Evolutionary conservation across 768 basidiomycete genomes (phyloP).

Genomic region (Lactarius evosmus): DNA sequence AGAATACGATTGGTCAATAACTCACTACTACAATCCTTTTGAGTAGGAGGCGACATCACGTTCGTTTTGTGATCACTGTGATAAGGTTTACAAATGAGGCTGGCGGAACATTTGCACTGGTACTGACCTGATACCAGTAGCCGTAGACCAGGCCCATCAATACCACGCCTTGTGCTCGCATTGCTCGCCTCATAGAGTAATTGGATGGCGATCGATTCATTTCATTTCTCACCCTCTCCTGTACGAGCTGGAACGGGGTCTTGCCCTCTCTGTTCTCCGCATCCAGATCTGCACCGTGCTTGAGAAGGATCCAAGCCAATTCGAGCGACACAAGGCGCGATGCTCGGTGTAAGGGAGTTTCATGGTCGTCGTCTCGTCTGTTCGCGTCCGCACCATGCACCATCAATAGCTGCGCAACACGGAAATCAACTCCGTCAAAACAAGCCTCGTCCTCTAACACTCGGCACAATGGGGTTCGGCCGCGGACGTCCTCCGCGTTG

Average conservation of each 20-base stretch:
- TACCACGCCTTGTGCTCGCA: too few relatives aligned
- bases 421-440: neutral
- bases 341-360: neutral
- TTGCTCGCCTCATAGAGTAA: too few relatives aligned
- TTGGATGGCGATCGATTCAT: neutral
- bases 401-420: neutral
- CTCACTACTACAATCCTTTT: too few relatives aligned
- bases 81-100: too few relatives aligned
- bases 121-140: too few relatives aligned
- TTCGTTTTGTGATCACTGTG: too few relatives aligned
- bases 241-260: neutral
- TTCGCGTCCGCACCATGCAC: neutral
- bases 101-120: too few relatives aligned
- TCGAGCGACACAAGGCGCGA: neutral
- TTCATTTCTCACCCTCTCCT: neutral
- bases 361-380: neutral
- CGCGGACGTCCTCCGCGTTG: neutral
- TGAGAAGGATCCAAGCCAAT: neutral
- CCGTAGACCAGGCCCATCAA: too few relatives aligned
- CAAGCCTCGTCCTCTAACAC: neutral
- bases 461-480: neutral
- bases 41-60: too few relatives aligned
- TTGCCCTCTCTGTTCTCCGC: neutral
- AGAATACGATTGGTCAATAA: too few relatives aligned
- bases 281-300: neutral